Conservation (phyloP, 148 eudicot genomes). For the Spergularia marina region DNA sequence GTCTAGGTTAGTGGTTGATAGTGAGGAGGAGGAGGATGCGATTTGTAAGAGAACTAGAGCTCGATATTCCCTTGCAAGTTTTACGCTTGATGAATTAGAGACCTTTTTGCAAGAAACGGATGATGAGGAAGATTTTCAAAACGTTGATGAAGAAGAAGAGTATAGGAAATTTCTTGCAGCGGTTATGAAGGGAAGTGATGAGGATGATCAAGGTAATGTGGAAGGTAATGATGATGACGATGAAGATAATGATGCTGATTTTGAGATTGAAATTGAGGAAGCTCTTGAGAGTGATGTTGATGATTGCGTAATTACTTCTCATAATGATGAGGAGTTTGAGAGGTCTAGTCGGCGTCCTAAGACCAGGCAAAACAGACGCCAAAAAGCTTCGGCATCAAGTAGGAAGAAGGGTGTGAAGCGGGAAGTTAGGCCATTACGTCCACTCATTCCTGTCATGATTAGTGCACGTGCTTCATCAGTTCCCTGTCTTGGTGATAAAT, state of each 20-base stretch:
- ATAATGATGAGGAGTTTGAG: constrained; percentile 31
- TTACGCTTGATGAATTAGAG: constrained; percentile 94
- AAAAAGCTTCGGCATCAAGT: constrained; percentile 34
- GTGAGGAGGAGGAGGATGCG: constrained; percentile 78
- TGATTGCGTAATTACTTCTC: constrained; percentile 37
- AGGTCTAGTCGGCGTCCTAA: constrained; percentile 61
- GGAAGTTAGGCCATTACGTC: constrained; percentile 59
- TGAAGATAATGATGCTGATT: constrained; percentile 98
- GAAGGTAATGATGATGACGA: constrained; percentile 68
- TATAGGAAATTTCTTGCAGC: constrained; percentile 93
- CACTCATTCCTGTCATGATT: constrained; percentile 50
- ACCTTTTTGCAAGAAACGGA: constrained; percentile 96
- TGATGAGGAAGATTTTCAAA: constrained; percentile 85
- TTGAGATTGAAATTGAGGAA: constrained; percentile 93
- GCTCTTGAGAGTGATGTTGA: constrained; percentile 92
- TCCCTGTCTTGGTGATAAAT: constrained; percentile 33
- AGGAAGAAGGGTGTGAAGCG: constrained; percentile 37
- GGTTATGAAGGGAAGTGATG: constrained; percentile 67
- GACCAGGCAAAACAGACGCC: constrained; percentile 68
- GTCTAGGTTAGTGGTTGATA: constrained; percentile 30
- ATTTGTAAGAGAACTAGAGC: constrained; percentile 94
- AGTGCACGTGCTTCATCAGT: constrained; percentile 40
- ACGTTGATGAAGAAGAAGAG: constrained; percentile 93
- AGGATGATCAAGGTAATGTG: constrained; percentile 36
- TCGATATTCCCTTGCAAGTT: constrained; percentile 90